Base-by-base conservation (phyloP, 306 rosid species). In the Corylus americana region DNA sequence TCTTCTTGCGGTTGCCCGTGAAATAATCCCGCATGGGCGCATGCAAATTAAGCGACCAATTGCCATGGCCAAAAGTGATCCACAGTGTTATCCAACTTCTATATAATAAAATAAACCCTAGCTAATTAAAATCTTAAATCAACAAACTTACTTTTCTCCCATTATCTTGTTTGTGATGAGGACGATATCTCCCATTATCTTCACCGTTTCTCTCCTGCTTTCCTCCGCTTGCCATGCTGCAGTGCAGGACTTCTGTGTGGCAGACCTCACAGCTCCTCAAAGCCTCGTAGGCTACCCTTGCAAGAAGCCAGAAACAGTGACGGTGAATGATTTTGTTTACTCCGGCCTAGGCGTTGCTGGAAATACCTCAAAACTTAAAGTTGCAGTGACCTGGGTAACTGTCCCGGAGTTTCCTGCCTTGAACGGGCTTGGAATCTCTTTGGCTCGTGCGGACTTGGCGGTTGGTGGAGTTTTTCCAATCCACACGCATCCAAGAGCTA, bases 171-270 rank as follows among this genome's bases (percentile, higher is more conserved):
- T 2, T 3, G 35, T 31, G 35, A 31, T 31, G 86, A 88, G 66
- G 45, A 87, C 79, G 84, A 51, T 81, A 59, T 75, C 82, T 68
- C 80, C 83, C n/a, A 58, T 87, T 72, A 69, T 90, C 87, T 73
- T 84, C 72, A 35, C 78, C 50, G 55, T 81, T 29, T 80, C 79
- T 14, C 78, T 89, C 54, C 61, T 87, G 27, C 49, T 87, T 42
- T 78, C 86, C 70, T 48, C 73, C 76, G 25, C 25, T 22, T 86
- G 91, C 70, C 55, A 83, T 0, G 98, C 96, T 29, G 84, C 90
- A 0, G 90, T 92, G 8, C 85, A 86, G 55, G 98, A 92, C 85
- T 95, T 95, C 81, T 92, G 98, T 0, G 98, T 95, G 2, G 98
- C 90, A 2, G 97, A 95, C 80, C 78, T 55, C 31, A 17, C 81